A percentile compares a stretch with the other conserved stretches of the same genome.
Evolutionary conservation across 257 asterid species (phyloP).

Genomic region (Gardenia jasminoides): DNA sequence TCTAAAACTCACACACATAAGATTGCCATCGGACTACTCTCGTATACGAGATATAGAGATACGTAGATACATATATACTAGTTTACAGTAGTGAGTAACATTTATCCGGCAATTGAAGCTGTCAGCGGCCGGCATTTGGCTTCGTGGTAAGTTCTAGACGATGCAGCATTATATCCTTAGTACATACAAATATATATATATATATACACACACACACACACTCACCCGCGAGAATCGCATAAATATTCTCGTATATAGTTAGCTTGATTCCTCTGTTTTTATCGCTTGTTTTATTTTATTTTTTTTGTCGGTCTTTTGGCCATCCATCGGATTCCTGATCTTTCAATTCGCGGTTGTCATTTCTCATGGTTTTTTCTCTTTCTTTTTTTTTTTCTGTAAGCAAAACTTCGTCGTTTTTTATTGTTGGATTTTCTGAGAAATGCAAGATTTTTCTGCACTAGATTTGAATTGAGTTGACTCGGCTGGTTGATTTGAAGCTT

Average conservation of each 20-base stretch:
- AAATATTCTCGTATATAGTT: neutral
- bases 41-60: neutral
- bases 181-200: conserved; percentile 8
- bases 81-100: neutral
- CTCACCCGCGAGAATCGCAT: conserved; percentile 4
- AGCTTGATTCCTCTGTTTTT: conserved; percentile 10
- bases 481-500: conserved; percentile 25
- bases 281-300: conserved; percentile 10
- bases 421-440: neutral
- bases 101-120: conserved; percentile 26
- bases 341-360: neutral
- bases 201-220: neutral
- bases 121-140: conserved; percentile 47
- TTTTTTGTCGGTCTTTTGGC: neutral
- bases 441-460: neutral
- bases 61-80: neutral
- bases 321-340: neutral
- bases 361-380: neutral
- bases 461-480: conserved; percentile 29
- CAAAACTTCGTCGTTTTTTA: neutral
- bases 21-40: conserved; percentile 14
- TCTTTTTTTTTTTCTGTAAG: neutral
- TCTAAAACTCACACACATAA: conserved; percentile 35
- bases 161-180: conserved; percentile 1
- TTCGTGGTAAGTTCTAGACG: conserved; percentile 25